Evolutionary conservation across 371 early-diverging fungal genomes (phyloP), one percentile per base, ranked within the genome.

Genomic region (Zancudomyces culisetae): DNA sequence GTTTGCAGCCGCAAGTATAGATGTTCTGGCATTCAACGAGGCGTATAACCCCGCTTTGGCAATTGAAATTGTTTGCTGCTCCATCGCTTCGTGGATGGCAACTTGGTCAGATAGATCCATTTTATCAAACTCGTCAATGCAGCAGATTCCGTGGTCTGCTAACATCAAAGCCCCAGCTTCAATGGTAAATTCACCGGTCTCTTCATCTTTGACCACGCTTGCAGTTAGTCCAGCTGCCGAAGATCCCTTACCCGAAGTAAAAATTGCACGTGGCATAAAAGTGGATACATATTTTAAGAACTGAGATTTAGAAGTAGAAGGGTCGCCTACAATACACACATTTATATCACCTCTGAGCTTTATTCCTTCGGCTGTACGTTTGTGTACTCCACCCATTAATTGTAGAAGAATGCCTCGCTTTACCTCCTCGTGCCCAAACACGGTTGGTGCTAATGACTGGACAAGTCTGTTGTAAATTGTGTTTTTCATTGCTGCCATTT

Each of bases 71-170:
- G 97, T 98, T 71, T 99, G 99, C 70, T 99, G 99, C 69, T 99
- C 99, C 99, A 99, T 99, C 18, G 98, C 99, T 75, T 99, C 99
- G 78, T 99, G 99, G 70, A 99, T 98, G 43, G 97, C 92, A n/a
- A 98, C 97, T 69, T 96, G 98, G 72, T 99, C 99, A 56, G 74
- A 74, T 27, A 88, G 64, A 57, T 98, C 94, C 99, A 99, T 98
- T 72, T 99, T 99, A 69, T 99, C 99, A 68, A 99, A 99, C 69
- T 99, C 99, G 69, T 99, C 99, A 59, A 99, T 99, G 56, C 91
- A 90, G 71, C 99, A 99, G 49, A 99, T 90, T 48, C 97, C 97
- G 64, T 93, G 92, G 69, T 99, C 99, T n/a, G 96, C 96, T 56
- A 99, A 74, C 95, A 99, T 94, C 45, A 99, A 73, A 10, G 99